A percentile compares a stretch with the other conserved stretches of the same genome.
Evolutionary conservation across 305 asterid genomes (phyloP).

Genomic region (Rubia tinctorum): DNA sequence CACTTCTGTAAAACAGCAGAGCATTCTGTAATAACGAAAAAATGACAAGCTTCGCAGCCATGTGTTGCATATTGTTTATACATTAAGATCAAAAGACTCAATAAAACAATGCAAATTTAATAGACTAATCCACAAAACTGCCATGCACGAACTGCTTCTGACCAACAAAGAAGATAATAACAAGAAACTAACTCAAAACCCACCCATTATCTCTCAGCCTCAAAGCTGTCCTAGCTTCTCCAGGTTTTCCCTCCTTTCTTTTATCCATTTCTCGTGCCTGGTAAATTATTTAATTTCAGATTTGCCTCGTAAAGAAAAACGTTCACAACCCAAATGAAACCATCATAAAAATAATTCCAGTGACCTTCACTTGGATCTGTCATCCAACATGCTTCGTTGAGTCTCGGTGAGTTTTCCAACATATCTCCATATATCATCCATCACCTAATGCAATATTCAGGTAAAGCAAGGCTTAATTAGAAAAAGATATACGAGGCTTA

Average conservation of each 20-base stretch:
- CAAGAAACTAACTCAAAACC: constrained; percentile 15
- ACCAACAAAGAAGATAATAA: not conserved
- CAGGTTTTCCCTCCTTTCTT: constrained; percentile 95
- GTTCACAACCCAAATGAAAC: not conserved
- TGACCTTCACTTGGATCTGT: constrained; percentile 95
- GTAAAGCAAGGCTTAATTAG: constrained; percentile 8
- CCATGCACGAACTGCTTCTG: not conserved
- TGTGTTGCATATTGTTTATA: not conserved
- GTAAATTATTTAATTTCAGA: constrained; percentile 10
- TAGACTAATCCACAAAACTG: not conserved
- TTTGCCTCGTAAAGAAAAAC: constrained; percentile 12
- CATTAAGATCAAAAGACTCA: not conserved
- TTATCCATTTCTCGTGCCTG: constrained; percentile 99
- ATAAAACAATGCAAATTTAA: not conserved
- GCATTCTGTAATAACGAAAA: not conserved
- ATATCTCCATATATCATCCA: constrained; percentile 98
- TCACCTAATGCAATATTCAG: constrained; percentile 52
- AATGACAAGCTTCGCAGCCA: not conserved
- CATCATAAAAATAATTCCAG: not conserved
- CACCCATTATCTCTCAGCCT: constrained; percentile 98
- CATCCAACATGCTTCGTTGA: constrained; percentile 98
- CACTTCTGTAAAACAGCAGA: not conserved
- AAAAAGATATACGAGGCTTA: not conserved
- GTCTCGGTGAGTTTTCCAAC: constrained; percentile 96
- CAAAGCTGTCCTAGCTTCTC: constrained; percentile 92